A percentile compares a stretch with the other conserved stretches of the same genome.
Evolutionary conservation across 2,329 filamentous ascomycete genomes (phyloP).

Genomic region (Zasmidium cellare): DNA sequence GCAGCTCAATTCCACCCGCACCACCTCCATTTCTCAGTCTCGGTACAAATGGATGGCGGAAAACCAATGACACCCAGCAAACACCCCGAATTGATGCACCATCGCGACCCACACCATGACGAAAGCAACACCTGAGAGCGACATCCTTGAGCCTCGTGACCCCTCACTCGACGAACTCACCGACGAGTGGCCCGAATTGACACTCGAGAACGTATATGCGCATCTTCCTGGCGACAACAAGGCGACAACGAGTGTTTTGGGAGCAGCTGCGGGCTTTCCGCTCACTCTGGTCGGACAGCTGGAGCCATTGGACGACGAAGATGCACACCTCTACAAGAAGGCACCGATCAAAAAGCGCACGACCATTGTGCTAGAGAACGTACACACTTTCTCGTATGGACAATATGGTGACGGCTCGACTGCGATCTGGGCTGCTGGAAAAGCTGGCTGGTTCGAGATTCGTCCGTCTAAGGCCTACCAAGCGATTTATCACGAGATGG

Average conservation of each 20-base stretch:
- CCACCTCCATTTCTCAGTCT: neutral
- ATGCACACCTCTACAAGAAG: conserved; percentile 26
- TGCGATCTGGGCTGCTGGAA: conserved; percentile 66
- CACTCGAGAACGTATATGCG: conserved; percentile 62
- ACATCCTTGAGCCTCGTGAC: conserved; percentile 44
- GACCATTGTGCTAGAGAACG: conserved; percentile 52
- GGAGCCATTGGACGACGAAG: conserved; percentile 50
- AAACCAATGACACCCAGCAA: neutral
- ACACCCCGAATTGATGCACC: neutral
- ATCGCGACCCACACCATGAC: conserved; percentile 20
- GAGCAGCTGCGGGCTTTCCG: conserved; percentile 61
- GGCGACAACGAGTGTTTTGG: conserved; percentile 59
- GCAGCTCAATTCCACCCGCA: neutral
- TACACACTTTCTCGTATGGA: conserved; percentile 49
- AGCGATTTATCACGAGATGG: conserved; percentile 59
- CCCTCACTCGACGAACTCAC: conserved; percentile 42
- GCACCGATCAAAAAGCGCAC: conserved; percentile 38
- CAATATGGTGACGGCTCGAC: conserved; percentile 57
- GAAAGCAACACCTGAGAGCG: conserved; percentile 30
- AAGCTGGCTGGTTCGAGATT: conserved; percentile 69
- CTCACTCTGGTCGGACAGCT: conserved; percentile 63
- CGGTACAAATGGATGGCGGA: neutral
- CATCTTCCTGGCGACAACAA: conserved; percentile 26
- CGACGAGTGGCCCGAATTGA: conserved; percentile 61
- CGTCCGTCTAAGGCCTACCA: conserved; percentile 59